Base-by-base conservation (phyloP, 1,284 basidiomycete genomes). In the Cryptococcus neoformans region DNA sequence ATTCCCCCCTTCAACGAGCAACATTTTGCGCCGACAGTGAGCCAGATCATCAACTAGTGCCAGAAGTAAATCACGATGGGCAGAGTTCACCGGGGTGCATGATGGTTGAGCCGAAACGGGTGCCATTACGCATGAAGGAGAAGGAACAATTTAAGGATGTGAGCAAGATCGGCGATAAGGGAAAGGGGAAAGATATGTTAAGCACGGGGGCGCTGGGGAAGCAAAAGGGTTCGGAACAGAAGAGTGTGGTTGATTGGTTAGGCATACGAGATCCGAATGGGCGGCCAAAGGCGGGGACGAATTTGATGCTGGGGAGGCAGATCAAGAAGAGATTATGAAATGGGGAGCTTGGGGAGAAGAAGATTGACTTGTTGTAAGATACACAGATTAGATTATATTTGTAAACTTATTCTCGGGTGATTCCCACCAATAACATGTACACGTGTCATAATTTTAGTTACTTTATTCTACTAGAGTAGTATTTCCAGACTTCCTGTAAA, bases 211-310 rank as follows among this genome's bases (percentile, higher is more conserved):
- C 21, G 54, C 38, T 41, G 49, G 40, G 17, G 44, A 48, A 37
- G 46, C 11, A 16, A 44, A 21, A 11, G 35, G 34, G 14, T 47
- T 51, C 16, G 44, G 6, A 17, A 9, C 49, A 45, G 36, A 44
- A 44, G 48, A 66, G 56, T 40, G 51, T 62, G 47, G 56, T 56
- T 0, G 63, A 64, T 12, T 54, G 45, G 10, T 49, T 70, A 14
- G 63, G 62, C 1, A 28, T 73, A 2, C 55, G 53, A 49, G 72
- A 74, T 44, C 55, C 38, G 37, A 54, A 63, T 17, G 72, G 72
- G n/a, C 50, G 69, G 51, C 65, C 65, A 16, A 60, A 53, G 58
- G 68, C 68, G 52, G 61, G 64, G 2, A 44, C 67, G 4, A 41
- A 16, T 12, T 41, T 41, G 40, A 66, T 56, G 5, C 54, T 37